Evolutionary conservation across 2,329 filamentous ascomycete species (phyloP), one percentile per base, ranked within the genome.

Genomic region (Pseudogymnoascus sp.): DNA sequence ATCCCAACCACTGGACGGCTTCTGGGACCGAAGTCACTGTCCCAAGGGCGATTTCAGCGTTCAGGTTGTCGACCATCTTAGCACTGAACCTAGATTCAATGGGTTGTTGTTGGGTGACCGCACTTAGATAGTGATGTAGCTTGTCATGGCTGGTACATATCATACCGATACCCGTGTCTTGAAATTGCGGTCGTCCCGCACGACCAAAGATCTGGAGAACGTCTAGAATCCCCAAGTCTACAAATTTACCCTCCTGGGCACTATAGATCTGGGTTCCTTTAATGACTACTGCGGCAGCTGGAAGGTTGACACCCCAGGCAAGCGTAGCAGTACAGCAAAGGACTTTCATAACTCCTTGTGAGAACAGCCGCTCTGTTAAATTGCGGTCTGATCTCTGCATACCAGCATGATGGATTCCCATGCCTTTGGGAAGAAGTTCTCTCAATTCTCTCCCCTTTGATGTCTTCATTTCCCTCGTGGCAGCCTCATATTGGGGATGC

Each of bases 231-330:
- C 95, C 93, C 4, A 99, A 82, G 72, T 99, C 95, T 19, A 97
- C 89, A 69, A 97, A 98, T 75, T 96, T 96, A 75, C 95, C 95
- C 61, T 96, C 93, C 73, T 97, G 91, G 0, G 95, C 89, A 73
- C 93, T 98, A 77, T 99, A 99, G 0, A 99, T 85, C 72, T 98
- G 93, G 0, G 95, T 99, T 14, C 95, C 95, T 75, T 99, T 99
- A 82, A 99, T 99, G 61, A 99, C 84, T 60, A 99, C 95, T 0
- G 95, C 96, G 0, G 95, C 95, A 35, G 95, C 95, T 0, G 95
- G 95, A 75, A 99, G 84, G 75, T 99, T 99, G 73, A 99, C 93
- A 86, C 95, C 95, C 95, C 95, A 99, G 0, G 95, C 95, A 26
- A 99, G 82, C 1, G 95, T 99, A 10, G 95, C 95, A 2, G 95